Evolutionary conservation across 306 rosid species (phyloP).

Genomic region (Castanea sativa): DNA sequence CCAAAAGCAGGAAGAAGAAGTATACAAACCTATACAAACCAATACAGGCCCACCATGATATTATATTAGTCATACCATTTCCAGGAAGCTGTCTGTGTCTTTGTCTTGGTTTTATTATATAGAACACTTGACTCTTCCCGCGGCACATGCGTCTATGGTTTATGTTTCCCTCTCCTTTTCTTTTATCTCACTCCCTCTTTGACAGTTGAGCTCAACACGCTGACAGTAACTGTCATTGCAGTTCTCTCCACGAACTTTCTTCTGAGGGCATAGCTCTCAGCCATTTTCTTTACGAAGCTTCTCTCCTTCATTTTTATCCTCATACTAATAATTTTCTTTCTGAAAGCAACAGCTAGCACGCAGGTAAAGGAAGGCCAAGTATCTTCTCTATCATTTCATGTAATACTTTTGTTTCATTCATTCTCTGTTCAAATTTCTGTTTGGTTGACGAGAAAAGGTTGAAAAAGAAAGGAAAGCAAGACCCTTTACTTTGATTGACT

Average conservation of each 20-base stretch:
- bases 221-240: slow-evolving; percentile 3
- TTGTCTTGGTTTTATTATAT: too few species aligned
- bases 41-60: too few species aligned
- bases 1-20: too few species aligned
- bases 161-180: too few species aligned
- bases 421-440: background rate
- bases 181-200: too few species aligned
- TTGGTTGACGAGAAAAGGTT: background rate
- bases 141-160: too few species aligned
- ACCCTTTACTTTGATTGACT: background rate
- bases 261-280: background rate
- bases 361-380: background rate
- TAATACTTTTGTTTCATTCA: background rate
- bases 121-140: too few species aligned
- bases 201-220: too few species aligned
- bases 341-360: background rate
- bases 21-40: too few species aligned
- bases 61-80: too few species aligned
- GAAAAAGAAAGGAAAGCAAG: background rate
- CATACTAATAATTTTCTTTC: background rate
- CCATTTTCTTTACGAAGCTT: background rate
- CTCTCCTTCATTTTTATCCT: background rate
- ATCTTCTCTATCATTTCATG: background rate
- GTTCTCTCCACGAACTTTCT: slow-evolving; percentile 8
- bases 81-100: too few species aligned